Evolutionary conservation across 257 asterid species (phyloP).

Genomic region (Verbascum thapsus): DNA sequence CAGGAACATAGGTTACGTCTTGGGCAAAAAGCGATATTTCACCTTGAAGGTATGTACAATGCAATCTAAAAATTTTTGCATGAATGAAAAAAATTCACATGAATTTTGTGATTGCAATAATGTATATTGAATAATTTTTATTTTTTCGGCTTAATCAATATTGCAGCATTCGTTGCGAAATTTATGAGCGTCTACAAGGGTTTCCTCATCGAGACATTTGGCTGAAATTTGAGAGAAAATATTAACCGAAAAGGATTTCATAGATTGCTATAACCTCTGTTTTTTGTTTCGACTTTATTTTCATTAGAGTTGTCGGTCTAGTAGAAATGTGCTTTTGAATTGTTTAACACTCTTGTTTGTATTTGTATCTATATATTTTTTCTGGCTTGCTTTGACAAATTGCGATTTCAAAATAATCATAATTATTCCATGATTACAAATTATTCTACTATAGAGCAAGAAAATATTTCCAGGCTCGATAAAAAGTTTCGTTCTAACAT

Average conservation of each 20-base stretch:
- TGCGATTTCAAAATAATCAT: too few relatives aligned
- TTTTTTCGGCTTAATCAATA: constrained; percentile 25
- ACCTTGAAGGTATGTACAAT: constrained; percentile 80
- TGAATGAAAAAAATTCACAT: too few relatives aligned
- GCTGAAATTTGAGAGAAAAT: constrained; percentile 43
- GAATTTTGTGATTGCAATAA: constrained; percentile 10
- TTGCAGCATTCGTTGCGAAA: constrained; percentile 97
- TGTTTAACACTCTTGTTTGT: background rate
- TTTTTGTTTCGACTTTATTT: constrained; percentile 19
- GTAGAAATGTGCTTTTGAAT: background rate
- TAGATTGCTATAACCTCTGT: background rate
- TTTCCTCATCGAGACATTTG: constrained; percentile 90
- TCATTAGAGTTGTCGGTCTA: constrained; percentile 1
- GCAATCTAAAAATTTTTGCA: too few relatives aligned
- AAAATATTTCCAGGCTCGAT: background rate
- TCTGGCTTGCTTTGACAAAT: background rate
- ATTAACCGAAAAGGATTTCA: constrained; percentile 3
- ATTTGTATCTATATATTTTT: constrained; percentile 11
- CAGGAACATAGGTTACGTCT: constrained; percentile 95
- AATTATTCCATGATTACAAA: too few relatives aligned
- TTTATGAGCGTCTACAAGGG: constrained; percentile 96
- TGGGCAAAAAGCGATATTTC: constrained; percentile 97
- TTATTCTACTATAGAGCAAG: too few relatives aligned
- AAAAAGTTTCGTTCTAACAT: background rate
- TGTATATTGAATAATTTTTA: constrained; percentile 1